phyloP scores from a whole-genome alignment of 176 grass and related monocot genomes.

The Secale cereale region DNA sequence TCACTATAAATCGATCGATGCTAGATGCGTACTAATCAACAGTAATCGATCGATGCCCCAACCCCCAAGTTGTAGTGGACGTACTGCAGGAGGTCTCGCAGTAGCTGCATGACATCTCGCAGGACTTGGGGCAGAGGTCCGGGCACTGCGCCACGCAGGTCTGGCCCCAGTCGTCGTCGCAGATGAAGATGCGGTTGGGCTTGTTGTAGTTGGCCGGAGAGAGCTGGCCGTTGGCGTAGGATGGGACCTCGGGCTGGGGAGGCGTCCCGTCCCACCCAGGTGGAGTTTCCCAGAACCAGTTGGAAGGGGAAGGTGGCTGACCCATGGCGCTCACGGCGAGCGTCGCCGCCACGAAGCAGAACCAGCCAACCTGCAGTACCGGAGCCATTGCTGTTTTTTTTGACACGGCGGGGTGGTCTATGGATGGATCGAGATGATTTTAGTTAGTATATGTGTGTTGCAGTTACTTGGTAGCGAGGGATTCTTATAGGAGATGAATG shows the following conservation, averaged over 20 bases:
- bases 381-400: too few relatives aligned
- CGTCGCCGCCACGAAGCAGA: not conserved
- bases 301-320: not conserved
- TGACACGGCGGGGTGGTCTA: too few relatives aligned
- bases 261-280: not conserved
- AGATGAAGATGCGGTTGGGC: conserved; percentile 11
- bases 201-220: not conserved
- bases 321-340: not conserved
- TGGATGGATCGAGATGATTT: not conserved
- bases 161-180: not conserved
- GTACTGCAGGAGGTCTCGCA: conserved; percentile 9
- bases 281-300: not conserved
- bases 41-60: too few relatives aligned
- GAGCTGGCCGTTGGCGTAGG: not conserved
- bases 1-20: too few relatives aligned
- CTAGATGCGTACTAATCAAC: too few relatives aligned
- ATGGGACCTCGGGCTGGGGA: not conserved
- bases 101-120: not conserved
- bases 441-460: not conserved
- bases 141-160: conserved; percentile 25
- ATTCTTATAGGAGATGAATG: not conserved
- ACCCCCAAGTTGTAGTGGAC: too few relatives aligned
- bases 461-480: not conserved
- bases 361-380: not conserved
- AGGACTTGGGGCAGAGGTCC: conserved; percentile 5